Base-by-base conservation (phyloP, 2,329 filamentous ascomycete genomes). In the Ophioceras dolichostomum region DNA sequence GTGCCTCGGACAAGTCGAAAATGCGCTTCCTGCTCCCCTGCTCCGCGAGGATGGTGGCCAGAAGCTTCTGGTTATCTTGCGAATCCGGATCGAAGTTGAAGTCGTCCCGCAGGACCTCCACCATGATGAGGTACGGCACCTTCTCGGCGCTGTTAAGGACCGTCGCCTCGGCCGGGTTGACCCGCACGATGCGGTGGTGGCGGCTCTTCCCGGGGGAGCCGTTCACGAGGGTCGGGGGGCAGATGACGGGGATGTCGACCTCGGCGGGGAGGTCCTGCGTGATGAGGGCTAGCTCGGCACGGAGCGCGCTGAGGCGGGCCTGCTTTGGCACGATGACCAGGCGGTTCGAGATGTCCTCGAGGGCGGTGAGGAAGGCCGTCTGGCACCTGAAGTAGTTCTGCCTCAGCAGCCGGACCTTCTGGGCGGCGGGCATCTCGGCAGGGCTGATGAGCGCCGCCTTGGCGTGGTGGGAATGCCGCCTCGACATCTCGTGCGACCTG, bases 141-240 rank as follows among this genome's bases (percentile, higher is more conserved):
- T 87, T 83, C 55, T 91, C 83, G 4, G 84, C 84, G 53, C 84
- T 91, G 57, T 91, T 91, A 36, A 91, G 61, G 38, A 88, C 85
- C 1, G 84, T 89, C 5, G 84, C 79, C 57, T 91, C 84, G 2
- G 83, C 82, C 6, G 84, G 85, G 50, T 88, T 91, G 35, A 91
- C 67, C 27, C 84, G 74, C 32, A 91, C 83, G 41, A 91, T 86
- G 26, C 84, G 76, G 52, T 91, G 84, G 54, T 91, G 85, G 38
- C 73, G 74, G 50, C 83, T 88, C 51, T 76, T 78, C 19, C 79
- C 74, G 2, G 83, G 75, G n/a, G 75, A 71, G 17, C 84, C 82
- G 56, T 84, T 73, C 10, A 81, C 70, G 34, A 89, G 59, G 0
- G 77, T 79, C 1, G 83, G 80, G 13, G 84, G 83, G 46, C 82